A percentile compares a stretch with the other conserved stretches of the same genome.
These are phyloP conservation scores for Fusarium veterinarium DNA, from an alignment of 2,329 filamentous ascomycete species.

Conservation along the genomic window DNA sequence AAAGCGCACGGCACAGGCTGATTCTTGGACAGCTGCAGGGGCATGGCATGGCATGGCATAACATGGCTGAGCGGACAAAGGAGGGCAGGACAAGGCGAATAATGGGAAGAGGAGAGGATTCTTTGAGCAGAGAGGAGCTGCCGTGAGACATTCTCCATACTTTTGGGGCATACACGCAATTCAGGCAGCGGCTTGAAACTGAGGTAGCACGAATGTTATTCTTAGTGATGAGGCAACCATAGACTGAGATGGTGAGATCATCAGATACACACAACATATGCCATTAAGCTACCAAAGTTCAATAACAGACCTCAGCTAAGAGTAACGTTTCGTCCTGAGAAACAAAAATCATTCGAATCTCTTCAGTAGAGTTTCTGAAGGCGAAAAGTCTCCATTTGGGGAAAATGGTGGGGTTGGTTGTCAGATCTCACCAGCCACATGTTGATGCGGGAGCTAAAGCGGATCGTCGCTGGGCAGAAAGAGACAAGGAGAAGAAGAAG, in stretches of 20 bases:
- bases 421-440: constrained; percentile 39
- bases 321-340: neutral
- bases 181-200: constrained; percentile 5
- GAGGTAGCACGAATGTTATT: neutral
- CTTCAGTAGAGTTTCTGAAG: neutral
- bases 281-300: neutral
- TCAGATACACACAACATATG: neutral
- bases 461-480: constrained; percentile 12
- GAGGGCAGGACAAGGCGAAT: neutral
- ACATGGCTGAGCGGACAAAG: neutral
- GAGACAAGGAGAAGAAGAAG: neutral
- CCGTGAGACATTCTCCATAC: constrained; percentile 16
- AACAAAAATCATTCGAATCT: neutral
- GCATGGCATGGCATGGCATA: constrained; percentile 11
- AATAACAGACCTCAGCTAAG: neutral
- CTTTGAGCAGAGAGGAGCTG: constrained; percentile 1
- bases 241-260: neutral
- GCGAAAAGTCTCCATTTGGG: neutral
- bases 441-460: constrained; percentile 30
- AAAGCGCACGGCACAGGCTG: constrained; percentile 36
- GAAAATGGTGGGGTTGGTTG: constrained; percentile 12
- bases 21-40: constrained; percentile 23
- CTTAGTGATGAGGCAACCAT: neutral
- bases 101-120: neutral
- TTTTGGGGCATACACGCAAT: constrained; percentile 2